Evolutionary conservation across 805 yeast genomes (phyloP), one percentile per base, ranked within the genome.

Genomic region (Ogataea trehalophila): DNA sequence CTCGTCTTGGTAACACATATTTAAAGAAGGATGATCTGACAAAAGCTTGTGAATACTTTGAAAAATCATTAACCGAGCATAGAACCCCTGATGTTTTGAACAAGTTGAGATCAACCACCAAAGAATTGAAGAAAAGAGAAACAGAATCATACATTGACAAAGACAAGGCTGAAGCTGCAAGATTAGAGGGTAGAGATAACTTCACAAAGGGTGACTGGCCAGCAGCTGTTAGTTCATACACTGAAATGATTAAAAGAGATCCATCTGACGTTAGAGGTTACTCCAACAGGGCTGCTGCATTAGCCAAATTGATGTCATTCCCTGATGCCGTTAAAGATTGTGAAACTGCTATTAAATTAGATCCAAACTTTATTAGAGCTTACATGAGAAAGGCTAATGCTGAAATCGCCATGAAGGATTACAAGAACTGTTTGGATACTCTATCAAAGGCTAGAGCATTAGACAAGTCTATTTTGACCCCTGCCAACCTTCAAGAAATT

Each of bases 141-240:
- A 79, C 86, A 37, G 79, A 80, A 60, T 80, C 83, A 33, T 94
- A 91, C 66, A 70, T 92, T 57, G 85, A 90, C 66, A 95, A 96
- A 35, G 97, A 75, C 58, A 83, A 87, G 71, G 97, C 98, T 9
- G 98, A 92, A 68, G 92, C 83, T 66, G 97, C 98, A 22, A 86
- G 99, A 71, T 74, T 89, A 51, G 77, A 83, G 68, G 99, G 99
- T 67, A 92, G 87, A 69, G 92, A 87, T 22, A 80, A 68, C 62
- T 94, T 94, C 78, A 80, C 85, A 50, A 85, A 87, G 58, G 94
- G 88, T 43, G 96, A 92, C 69, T 92, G 96, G 97, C 98, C 99
- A 53, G 83, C 75, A 55, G 97, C 98, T 20, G 97, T 94, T 39
- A 86, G 87, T 67, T 86, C 96, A 5, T 94, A 94, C 71, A 77